Conservation (phyloP, 2,329 filamentous ascomycete species). For the Phialemoniopsis sp. region DNA sequence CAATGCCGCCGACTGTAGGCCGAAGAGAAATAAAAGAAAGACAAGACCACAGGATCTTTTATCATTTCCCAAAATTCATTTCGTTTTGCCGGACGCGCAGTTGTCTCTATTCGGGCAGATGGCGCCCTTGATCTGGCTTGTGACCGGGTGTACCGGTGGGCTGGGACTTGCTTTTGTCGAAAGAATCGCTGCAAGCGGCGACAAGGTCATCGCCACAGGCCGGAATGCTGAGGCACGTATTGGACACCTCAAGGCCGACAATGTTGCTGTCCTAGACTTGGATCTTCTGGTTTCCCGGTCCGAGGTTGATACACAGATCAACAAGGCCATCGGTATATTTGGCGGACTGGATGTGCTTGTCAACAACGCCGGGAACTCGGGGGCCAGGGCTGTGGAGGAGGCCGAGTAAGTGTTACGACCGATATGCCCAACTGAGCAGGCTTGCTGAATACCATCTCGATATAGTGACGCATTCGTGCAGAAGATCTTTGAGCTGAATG, state of each 20-base stretch:
- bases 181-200: conserved; percentile 8
- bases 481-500: conserved; percentile 11
- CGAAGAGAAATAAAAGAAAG: too few species aligned
- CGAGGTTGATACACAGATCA: conserved; percentile 6
- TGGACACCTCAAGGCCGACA: background rate
- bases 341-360: conserved; percentile 14
- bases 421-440: too few species aligned
- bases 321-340: conserved; percentile 7
- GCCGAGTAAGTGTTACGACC: too few species aligned
- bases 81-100: too few species aligned
- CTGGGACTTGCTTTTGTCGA: conserved; percentile 8
- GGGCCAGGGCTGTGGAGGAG: conserved; percentile 9
- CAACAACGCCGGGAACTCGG: conserved; percentile 13
- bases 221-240: conserved; percentile 5
- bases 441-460: too few species aligned
- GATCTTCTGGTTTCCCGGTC: conserved; percentile 8
- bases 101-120: too few species aligned
- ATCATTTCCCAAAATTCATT: too few species aligned
- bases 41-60: too few species aligned
- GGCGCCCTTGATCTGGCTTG: conserved; percentile 11
- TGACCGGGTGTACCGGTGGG: conserved; percentile 15
- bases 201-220: conserved; percentile 13
- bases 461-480: conserved; percentile 3
- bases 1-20: too few species aligned
- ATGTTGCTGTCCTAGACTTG: conserved; percentile 8